Evolutionary conservation across 208 protist species (phyloP).

Genomic region (Acanthamoeba healyi): DNA sequence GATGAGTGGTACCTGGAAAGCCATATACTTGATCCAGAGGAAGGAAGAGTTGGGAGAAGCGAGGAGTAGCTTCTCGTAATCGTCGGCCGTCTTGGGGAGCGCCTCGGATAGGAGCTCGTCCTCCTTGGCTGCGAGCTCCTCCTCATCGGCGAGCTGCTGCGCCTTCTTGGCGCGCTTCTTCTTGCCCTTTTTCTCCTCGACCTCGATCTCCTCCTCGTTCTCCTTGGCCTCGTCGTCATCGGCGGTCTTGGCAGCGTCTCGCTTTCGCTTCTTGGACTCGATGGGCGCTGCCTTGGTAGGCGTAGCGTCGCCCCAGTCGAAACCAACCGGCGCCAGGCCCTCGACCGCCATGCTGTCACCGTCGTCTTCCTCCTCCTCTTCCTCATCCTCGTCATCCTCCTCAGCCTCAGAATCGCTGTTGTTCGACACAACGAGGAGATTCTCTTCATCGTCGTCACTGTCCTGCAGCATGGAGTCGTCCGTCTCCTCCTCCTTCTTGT

Average conservation of each 20-base stretch:
- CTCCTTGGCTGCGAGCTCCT: constrained; percentile 70
- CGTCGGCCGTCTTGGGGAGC: constrained; percentile 84
- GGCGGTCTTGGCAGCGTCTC: constrained; percentile 61
- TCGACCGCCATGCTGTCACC: constrained; percentile 69
- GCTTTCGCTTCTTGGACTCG: constrained; percentile 72
- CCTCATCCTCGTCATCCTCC: constrained; percentile 78
- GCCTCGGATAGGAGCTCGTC: constrained; percentile 66
- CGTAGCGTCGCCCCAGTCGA: constrained; percentile 73
- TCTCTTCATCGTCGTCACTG: constrained; percentile 71
- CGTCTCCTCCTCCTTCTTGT: not conserved
- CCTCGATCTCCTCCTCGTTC: constrained; percentile 79
- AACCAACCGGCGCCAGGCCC: constrained; percentile 54
- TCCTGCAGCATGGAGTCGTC: constrained; percentile 47
- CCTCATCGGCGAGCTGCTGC: constrained; percentile 35
- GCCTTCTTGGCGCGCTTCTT: constrained; percentile 70
- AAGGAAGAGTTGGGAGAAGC: constrained; percentile 86
- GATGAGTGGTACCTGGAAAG: constrained; percentile 82
- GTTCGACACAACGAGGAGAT: not conserved
- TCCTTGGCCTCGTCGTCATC: constrained; percentile 83
- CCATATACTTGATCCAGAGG: constrained; percentile 92
- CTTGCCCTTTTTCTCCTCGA: constrained; percentile 78
- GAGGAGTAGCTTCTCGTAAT: constrained; percentile 92
- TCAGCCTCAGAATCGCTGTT: constrained; percentile 71
- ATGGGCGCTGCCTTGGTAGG: constrained; percentile 43
- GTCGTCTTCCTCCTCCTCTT: constrained; percentile 73